Percentiles rank a stretch among this genome's conserved stretches.
Conservation (phyloP, 2,329 filamentous ascomycete species). For the Beauveria caledonica region DNA sequence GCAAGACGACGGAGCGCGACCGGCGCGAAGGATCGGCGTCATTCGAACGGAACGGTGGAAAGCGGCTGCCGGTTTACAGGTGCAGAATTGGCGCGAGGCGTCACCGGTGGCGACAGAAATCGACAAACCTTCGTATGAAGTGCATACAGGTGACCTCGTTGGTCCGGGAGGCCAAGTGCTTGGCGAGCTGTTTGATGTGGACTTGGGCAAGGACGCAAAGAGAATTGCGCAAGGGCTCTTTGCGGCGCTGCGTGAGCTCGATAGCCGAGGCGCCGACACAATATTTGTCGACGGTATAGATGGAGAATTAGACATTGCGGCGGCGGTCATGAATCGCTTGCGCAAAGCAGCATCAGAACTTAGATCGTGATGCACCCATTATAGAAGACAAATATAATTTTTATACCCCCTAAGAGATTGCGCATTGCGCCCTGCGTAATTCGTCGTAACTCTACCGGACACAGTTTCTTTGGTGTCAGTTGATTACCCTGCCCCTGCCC, state of each 20-base stretch:
- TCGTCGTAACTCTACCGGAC: background rate
- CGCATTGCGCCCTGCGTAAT: background rate
- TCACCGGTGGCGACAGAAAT: conserved; percentile 15
- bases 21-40: conserved; percentile 36
- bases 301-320: conserved; percentile 72
- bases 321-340: conserved; percentile 77
- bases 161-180: conserved; percentile 23
- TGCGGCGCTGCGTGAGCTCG: conserved; percentile 75
- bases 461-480: background rate
- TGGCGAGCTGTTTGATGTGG: conserved; percentile 56
- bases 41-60: conserved; percentile 50
- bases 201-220: conserved; percentile 61
- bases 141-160: conserved; percentile 33
- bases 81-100: conserved; percentile 21
- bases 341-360: conserved; percentile 65
- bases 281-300: conserved; percentile 89
- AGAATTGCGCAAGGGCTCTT: conserved; percentile 83
- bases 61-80: conserved; percentile 31
- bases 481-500: background rate
- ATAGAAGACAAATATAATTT: conserved; percentile 20
- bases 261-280: conserved; percentile 66
- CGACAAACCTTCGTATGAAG: conserved; percentile 28
- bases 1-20: conserved; percentile 7
- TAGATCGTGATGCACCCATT: conserved; percentile 34
- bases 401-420: conserved; percentile 15